Base-by-base conservation (phyloP, 371 early-diverging fungal species). In the Chytridium lagenaria region DNA sequence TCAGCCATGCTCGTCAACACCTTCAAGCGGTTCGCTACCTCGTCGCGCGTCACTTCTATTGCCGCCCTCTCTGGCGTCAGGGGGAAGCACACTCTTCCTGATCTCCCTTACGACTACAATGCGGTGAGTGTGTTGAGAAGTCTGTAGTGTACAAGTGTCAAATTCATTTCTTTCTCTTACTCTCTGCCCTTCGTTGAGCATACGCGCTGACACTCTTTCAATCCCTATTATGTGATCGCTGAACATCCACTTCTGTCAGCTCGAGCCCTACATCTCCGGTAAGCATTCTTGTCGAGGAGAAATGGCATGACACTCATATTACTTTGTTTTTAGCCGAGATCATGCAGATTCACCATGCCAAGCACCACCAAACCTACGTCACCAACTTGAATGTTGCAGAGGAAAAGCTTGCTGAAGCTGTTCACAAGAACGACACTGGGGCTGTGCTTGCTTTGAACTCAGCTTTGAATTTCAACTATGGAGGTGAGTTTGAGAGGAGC, bases 341-440 rank as follows among this genome's bases (percentile, higher is more conserved):
- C 81, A 98, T 99, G 98, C 78, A 90, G 77, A 82, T 96, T 67
- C 99, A 99, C 83, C 96, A 99, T 84, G 64, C 86, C 76, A 97
- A 98, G 90, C 99, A 99, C 86, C 99, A 99, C 79, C 92, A 93
- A 73, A 75, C 89, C 19, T 93, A 93, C 76, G 89, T 93, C 38
- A 87, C 79, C 66, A 86, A 84, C 70, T 77, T 93, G 22, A 91
- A 92, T 77, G 82, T 79, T 2, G 83, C 87, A 26, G 86, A 90
- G 67, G 89, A 89, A 80, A 93, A 97, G 87, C 83, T 93, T 50
- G 84, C 84, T 57, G 82, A 81, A 31, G 93, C 95, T 16, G 83
- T 90, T 77, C 80, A 85, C 68, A 87, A 88, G 76, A 84, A 89
- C 44, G 92, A 98, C 77, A 75, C 95, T 30, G 84, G 83, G 31